These are phyloP conservation scores for Pelargonium hybrid DNA, from an alignment of 441 rosid genomes.

Conservation along the genomic window DNA sequence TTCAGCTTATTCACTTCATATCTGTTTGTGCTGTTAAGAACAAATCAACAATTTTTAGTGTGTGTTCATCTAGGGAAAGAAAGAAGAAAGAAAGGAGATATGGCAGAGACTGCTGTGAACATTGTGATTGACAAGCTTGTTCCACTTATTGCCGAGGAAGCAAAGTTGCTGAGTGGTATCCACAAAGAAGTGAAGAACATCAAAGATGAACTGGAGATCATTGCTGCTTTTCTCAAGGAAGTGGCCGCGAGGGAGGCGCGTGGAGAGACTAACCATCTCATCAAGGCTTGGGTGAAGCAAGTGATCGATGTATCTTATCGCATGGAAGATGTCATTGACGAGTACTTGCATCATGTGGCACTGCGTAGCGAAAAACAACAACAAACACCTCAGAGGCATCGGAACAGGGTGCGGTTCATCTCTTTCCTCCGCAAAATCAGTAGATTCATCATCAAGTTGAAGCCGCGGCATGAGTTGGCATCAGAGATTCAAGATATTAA, in stretches of 20 bases:
- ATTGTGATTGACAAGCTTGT: neutral
- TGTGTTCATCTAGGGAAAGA: no score
- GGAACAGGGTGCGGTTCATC: no score
- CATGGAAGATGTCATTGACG: conserved; percentile 20
- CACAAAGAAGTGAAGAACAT: neutral
- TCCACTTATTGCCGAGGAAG: neutral
- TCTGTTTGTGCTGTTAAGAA: no score
- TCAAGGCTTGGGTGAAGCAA: conserved; percentile 12
- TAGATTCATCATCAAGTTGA: neutral
- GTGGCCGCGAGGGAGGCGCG: conserved; percentile 4
- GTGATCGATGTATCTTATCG: conserved; percentile 11
- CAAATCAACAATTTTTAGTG: no score
- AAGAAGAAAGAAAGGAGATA: neutral
- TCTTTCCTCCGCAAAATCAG: neutral
- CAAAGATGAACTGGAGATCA: neutral
- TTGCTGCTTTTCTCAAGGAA: conserved; percentile 14
- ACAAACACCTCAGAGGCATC: no score
- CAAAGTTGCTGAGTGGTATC: neutral
- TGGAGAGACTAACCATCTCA: neutral
- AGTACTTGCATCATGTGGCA: conserved; percentile 11
- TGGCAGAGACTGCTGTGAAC: conserved; percentile 2
- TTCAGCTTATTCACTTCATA: no score
- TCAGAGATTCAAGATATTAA: conserved; percentile 1
- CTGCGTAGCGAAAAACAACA: neutral
- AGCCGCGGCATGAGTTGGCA: neutral